Base-by-base conservation (phyloP, 116 monocot genomes). In the Zostera marina region DNA sequence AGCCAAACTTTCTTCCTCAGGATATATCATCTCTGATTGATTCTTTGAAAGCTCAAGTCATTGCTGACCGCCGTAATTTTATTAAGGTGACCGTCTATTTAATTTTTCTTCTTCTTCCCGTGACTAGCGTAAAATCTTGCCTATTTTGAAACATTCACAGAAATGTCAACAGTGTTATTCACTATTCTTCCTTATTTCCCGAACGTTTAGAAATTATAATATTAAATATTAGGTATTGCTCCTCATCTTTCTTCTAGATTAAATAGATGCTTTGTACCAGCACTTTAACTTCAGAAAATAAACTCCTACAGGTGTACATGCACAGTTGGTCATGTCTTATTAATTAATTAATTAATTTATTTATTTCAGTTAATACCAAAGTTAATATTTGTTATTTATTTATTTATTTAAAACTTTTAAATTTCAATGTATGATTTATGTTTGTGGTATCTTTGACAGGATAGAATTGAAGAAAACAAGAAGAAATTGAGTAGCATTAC, bases 391-490 rank as follows among this genome's bases (percentile, higher is more conserved):
- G 7, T 49, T 49, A n/a, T 51, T 16, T 51, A 8, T 19, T 9
- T 20, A 17, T 9, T 51, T 2, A 49, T 17, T 9, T 49, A 20
- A 20, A 49, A 49, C 5, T 9, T 64, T 65, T 41, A 11, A 21
- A 15, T 53, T 19, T 22, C 20, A 43, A 15, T 39, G 40, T 19
- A 19, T 13, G 20, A 41, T 53, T 53, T 42, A 20, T 25, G 17
- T 7, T 43, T 44, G 21, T 43, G 44, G 5, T 21, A 7, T 58
- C 17, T 59, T 41, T 73, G 45, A 25, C 80, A 94, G 94, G 71
- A 79, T 79, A 94, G 47, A 69, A 63, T 94, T 52, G 94, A 85
- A 59, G 88, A 84, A 53, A 88, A 88, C 73, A 85, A 68, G 58
- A 81, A 69, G 62, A 94, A 85, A 53, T 68, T 94, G 22, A 60